Evolutionary conservation across 805 yeast species (phyloP).

Genomic region (Cyberlindnera euphorbiiphila): DNA sequence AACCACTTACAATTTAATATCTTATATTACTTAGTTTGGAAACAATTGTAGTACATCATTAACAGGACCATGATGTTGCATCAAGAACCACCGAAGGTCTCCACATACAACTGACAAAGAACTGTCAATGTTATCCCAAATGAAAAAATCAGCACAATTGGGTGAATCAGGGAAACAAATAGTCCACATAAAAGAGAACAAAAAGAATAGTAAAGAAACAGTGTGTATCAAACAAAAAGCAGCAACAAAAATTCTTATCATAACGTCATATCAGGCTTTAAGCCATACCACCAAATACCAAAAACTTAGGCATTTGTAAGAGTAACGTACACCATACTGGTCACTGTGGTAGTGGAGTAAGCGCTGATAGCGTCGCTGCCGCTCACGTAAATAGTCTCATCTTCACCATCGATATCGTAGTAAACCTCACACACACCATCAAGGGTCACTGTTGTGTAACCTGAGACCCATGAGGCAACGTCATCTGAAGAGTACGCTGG

Average conservation of each 20-base stretch:
- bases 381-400: constrained; percentile 23
- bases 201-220: background rate
- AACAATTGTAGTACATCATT: too few relatives aligned
- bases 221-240: background rate
- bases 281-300: background rate
- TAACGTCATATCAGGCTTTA: background rate
- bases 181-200: background rate
- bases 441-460: constrained; percentile 21
- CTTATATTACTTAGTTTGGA: too few relatives aligned
- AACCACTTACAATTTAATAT: too few relatives aligned
- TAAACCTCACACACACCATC: constrained; percentile 29
- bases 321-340: constrained; percentile 23
- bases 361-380: constrained; percentile 29
- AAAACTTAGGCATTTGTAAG: constrained; percentile 10
- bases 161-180: background rate
- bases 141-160: too few relatives aligned
- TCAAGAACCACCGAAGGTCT: constrained; percentile 13
- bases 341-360: constrained; percentile 26
- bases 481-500: constrained; percentile 7
- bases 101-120: background rate
- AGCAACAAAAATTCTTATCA: constrained; percentile 1
- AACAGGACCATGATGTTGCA: too few relatives aligned
- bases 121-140: too few relatives aligned
- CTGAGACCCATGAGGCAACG: constrained; percentile 10
- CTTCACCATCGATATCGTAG: constrained; percentile 23